These are phyloP conservation scores for Boletales sp. DNA, from an alignment of 768 basidiomycete genomes.

Conservation along the genomic window DNA sequence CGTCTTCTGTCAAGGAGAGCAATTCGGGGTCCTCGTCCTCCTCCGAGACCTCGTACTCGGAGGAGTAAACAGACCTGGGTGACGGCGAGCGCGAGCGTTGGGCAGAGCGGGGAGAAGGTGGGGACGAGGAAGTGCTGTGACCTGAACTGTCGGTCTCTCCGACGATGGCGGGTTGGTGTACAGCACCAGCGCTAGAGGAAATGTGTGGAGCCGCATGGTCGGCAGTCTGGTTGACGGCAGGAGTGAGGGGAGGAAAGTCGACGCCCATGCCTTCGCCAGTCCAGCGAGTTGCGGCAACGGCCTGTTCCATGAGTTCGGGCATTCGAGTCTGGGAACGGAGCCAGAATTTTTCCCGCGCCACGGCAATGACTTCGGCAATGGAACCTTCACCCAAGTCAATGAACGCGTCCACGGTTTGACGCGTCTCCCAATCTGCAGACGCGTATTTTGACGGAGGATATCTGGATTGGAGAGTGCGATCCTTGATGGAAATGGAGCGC, in stretches of 20 bases:
- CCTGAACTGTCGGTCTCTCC: constrained; percentile 15
- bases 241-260: constrained; percentile 24
- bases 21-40: constrained; percentile 44
- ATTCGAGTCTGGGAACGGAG: constrained; percentile 61
- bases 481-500: constrained; percentile 10
- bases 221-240: constrained; percentile 4
- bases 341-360: constrained; percentile 73
- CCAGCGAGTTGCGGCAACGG: constrained; percentile 56
- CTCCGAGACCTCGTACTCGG: constrained; percentile 34
- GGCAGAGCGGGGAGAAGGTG: constrained; percentile 22
- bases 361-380: constrained; percentile 53
- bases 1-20: constrained; percentile 44
- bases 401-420: constrained; percentile 66
- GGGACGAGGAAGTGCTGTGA: constrained; percentile 24
- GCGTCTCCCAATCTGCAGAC: constrained; percentile 60
- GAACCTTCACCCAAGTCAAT: constrained; percentile 70
- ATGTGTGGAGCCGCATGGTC: constrained; percentile 10
- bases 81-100: constrained; percentile 31
- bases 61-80: constrained; percentile 28
- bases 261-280: constrained; percentile 35
- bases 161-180: constrained; percentile 2
- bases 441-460: constrained; percentile 26
- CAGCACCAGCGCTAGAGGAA: constrained; percentile 2
- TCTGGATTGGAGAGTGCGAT: constrained; percentile 17
- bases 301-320: constrained; percentile 62